Evolutionary conservation across 805 yeast species (phyloP), one percentile per base, ranked within the genome.

Genomic region (Zygoascus biomembranicola): DNA sequence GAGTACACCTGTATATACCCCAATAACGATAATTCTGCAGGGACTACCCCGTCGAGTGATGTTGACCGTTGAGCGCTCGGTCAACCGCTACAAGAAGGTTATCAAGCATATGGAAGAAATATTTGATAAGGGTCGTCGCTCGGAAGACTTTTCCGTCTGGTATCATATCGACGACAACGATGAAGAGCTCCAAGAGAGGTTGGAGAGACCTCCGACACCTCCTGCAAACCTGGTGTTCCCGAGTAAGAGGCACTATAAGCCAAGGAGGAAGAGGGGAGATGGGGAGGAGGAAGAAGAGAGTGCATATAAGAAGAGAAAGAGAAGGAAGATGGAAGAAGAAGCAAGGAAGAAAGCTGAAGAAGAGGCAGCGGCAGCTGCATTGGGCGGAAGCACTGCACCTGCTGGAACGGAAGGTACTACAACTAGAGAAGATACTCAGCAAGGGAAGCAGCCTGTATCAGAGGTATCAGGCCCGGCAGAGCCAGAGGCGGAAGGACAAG

Each of bases 141-240:
- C 81, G 2, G 71, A 84, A 5, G 79, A 79, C 35, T 80, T 80
- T 60, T 78, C 85, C 64, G 71, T 89, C 19, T 90, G 97, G 96
- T 87, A 84, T 62, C 88, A 86, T 61, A 74, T 92, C 14, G 72
- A 68, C 20, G 57, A 59, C 47, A 54, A 57, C 8, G 72, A 70
- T 51, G 57, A 54, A 11, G 64, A 63, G 11, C 52, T 63, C 16
- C 43, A 59, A 4, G 69, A 67, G 44, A 56, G 55, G 26, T 53
- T 66, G 14, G 50, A 52, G 10, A 50, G 53, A 52, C 60, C 57
- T 10, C 58, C 62, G 1, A 50, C 51, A 32, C 59, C 55, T 14
- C 61, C 61, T 2, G 49, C 59, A 13, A 53, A 45, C 50, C 45
- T 57, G 23, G 41, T 46, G 23, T 46, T 46, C 41, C 49, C 59